A percentile compares a stretch with the other conserved stretches of the same genome.
These are phyloP conservation scores for Polytrichum commune DNA, from an alignment of 225 moss, liverwort and hornwort genomes.

Conservation along the genomic window DNA sequence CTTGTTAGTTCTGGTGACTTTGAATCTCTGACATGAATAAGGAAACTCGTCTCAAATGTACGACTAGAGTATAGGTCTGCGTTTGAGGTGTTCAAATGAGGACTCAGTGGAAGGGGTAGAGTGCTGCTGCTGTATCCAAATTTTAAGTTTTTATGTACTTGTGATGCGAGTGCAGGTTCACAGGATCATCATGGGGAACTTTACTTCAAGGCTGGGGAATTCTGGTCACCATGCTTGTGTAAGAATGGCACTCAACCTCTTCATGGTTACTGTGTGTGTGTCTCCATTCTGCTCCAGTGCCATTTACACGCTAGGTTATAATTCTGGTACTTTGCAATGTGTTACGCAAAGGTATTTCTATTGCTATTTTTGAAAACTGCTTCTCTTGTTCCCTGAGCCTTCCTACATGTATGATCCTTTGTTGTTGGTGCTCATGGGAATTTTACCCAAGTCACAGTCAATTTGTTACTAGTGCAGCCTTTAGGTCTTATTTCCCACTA, in stretches of 20 bases:
- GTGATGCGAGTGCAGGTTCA: slow-evolving; percentile 58
- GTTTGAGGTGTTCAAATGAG: background rate
- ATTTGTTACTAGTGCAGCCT: background rate
- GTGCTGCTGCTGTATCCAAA: no score
- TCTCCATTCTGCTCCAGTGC: no score
- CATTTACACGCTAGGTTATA: no score
- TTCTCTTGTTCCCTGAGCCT: background rate
- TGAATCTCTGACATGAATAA: no score
- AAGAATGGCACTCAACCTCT: slow-evolving; percentile 22
- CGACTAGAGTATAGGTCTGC: no score
- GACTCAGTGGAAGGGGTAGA: no score
- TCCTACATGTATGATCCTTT: background rate
- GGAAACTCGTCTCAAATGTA: no score
- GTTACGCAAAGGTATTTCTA: no score
- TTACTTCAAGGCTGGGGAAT: slow-evolving; percentile 93
- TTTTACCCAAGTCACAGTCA: no score
- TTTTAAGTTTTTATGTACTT: background rate
- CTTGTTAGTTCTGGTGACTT: no score
- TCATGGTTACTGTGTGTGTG: background rate
- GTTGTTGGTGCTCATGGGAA: no score
- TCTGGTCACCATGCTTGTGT: slow-evolving; percentile 83
- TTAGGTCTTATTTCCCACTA: background rate
- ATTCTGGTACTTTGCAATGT: no score
- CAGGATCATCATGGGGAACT: slow-evolving; percentile 85
- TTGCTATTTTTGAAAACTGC: background rate